These are phyloP conservation scores for Cyberlindnera subsufficiens DNA, from an alignment of 805 yeast genomes.

Conservation along the genomic window DNA sequence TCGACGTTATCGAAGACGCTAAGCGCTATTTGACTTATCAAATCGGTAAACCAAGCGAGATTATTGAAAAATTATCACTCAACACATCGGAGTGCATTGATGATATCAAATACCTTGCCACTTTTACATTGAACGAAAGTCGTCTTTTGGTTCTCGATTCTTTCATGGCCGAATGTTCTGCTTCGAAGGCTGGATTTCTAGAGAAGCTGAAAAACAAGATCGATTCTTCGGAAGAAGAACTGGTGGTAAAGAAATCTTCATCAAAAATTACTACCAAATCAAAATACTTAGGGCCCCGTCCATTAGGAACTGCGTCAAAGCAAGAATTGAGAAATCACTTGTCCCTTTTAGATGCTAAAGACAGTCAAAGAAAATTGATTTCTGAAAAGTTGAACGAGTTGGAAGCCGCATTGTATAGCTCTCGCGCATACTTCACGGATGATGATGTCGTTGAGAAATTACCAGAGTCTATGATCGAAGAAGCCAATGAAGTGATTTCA, in stretches of 20 bases:
- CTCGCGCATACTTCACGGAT: constrained; percentile 55
- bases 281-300: constrained; percentile 36
- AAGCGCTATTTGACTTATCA: constrained; percentile 21
- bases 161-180: constrained; percentile 40
- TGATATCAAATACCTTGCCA: constrained; percentile 33
- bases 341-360: constrained; percentile 45
- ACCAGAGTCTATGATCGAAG: constrained; percentile 33
- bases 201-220: constrained; percentile 8
- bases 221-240: constrained; percentile 11
- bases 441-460: constrained; percentile 38
- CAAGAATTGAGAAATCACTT: constrained; percentile 42
- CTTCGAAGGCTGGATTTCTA: constrained; percentile 13
- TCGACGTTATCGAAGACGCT: constrained; percentile 30
- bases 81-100: constrained; percentile 32
- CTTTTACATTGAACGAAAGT: constrained; percentile 40
- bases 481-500: constrained; percentile 32
- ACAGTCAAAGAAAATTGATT: constrained; percentile 44
- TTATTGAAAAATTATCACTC: constrained; percentile 24
- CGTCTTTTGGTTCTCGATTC: constrained; percentile 42
- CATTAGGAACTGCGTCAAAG: constrained; percentile 44
- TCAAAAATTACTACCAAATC: constrained; percentile 22
- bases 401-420: constrained; percentile 67
- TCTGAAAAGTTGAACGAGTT: constrained; percentile 62
- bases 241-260: constrained; percentile 15
- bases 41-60: constrained; percentile 6